These are phyloP conservation scores for Apophysomyces ossiformis DNA, from an alignment of 371 early-diverging fungal species.

Conservation along the genomic window DNA sequence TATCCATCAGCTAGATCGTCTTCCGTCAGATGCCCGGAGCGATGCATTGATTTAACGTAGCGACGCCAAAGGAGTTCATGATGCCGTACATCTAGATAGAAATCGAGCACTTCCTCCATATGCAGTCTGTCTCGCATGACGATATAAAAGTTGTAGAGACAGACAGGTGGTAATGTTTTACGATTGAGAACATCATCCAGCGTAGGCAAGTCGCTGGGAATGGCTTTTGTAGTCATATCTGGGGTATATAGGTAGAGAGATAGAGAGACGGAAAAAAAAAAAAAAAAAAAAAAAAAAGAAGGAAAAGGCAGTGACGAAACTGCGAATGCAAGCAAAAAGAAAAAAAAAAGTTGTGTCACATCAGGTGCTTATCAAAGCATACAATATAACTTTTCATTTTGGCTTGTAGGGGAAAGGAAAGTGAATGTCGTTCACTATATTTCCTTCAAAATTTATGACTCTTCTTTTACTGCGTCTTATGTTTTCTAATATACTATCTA, in stretches of 20 bases:
- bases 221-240: constrained; percentile 4
- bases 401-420: too few species aligned
- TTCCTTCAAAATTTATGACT: too few species aligned
- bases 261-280: background rate
- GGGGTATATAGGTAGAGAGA: background rate
- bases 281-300: constrained; percentile 1
- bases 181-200: constrained; percentile 64
- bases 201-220: constrained; percentile 45
- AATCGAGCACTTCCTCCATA: constrained; percentile 68
- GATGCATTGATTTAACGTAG: constrained; percentile 54
- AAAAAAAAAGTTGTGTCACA: too few species aligned
- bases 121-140: constrained; percentile 65
- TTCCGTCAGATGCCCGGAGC: constrained; percentile 43
- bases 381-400: too few species aligned
- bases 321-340: too few species aligned
- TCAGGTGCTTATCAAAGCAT: too few species aligned
- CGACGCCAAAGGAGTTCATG: constrained; percentile 66
- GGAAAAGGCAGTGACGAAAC: background rate
- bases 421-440: too few species aligned
- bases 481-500: too few species aligned
- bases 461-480: too few species aligned
- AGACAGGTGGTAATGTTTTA: constrained; percentile 69
- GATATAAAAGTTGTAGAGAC: constrained; percentile 70
- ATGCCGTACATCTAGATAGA: constrained; percentile 69
- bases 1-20: constrained; percentile 46